A percentile compares a stretch with the other conserved stretches of the same genome.
phyloP scores from a whole-genome alignment of 2,329 filamentous ascomycete species.

The Exophiala sp. region DNA sequence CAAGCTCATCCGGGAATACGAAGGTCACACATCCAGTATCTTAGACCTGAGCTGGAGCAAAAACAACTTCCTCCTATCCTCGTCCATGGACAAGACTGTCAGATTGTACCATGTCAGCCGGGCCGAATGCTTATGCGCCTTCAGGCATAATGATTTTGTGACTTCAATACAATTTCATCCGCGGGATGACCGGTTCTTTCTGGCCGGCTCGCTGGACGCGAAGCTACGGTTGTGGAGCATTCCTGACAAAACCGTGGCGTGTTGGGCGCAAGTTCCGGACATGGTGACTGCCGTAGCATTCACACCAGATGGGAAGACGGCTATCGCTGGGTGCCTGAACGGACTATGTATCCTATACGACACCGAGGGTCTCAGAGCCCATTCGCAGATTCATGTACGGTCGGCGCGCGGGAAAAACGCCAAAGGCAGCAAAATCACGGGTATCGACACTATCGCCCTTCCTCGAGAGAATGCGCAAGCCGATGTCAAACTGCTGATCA shows the following conservation, averaged over 20 bases:
- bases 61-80: conserved; percentile 93
- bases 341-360: conserved; percentile 87
- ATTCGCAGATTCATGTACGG: conserved; percentile 85
- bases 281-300: conserved; percentile 94
- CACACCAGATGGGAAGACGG: conserved; percentile 81
- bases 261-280: conserved; percentile 67
- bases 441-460: conserved; percentile 68
- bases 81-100: conserved; percentile 97
- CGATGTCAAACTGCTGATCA: conserved; percentile 78
- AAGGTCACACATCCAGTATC: conserved; percentile 77
- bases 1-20: conserved; percentile 71
- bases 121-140: conserved; percentile 80
- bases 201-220: conserved; percentile 85
- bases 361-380: conserved; percentile 78
- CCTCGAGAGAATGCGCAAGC: conserved; percentile 53
- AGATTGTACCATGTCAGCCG: conserved; percentile 86
- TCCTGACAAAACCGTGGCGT: conserved; percentile 89
- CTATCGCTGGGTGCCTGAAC: conserved; percentile 80
- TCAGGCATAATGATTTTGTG: conserved; percentile 91
- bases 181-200: conserved; percentile 89
- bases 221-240: conserved; percentile 93
- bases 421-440: conserved; percentile 95
- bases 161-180: conserved; percentile 94
- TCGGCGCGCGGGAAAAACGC: conserved; percentile 88
- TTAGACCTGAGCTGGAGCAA: conserved; percentile 94